Conservation (phyloP, 2,329 filamentous ascomycete species). For the Biscogniauxia sp. region DNA sequence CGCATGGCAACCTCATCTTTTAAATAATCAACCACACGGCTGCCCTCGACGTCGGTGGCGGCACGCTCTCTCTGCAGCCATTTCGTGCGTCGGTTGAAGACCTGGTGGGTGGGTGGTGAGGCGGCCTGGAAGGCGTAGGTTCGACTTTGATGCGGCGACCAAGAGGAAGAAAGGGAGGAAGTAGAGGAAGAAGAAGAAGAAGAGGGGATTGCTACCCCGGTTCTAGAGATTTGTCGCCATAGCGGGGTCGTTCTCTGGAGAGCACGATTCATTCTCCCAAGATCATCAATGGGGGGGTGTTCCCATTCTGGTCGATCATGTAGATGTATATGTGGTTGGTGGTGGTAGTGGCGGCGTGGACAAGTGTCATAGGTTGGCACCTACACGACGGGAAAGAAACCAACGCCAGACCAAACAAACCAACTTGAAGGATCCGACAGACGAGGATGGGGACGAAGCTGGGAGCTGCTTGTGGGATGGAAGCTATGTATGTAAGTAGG, state of each 20-base stretch:
- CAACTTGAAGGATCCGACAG: too few relatives aligned
- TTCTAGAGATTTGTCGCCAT: slow-evolving; percentile 13
- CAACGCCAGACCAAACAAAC: too few relatives aligned
- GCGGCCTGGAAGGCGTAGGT: slow-evolving; percentile 76
- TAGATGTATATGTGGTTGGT: background rate
- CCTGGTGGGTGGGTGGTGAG: slow-evolving; percentile 75
- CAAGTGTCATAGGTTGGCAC: background rate
- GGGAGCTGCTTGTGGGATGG: too few relatives aligned
- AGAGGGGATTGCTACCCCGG: background rate
- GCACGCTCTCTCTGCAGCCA: slow-evolving; percentile 89
- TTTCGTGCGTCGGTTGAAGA: slow-evolving; percentile 88
- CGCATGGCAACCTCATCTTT: slow-evolving; percentile 87
- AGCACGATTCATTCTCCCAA: slow-evolving; percentile 29
- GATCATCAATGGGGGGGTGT: slow-evolving; percentile 15
- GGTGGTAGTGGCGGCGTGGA: too few relatives aligned
- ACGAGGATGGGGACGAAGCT: too few relatives aligned
- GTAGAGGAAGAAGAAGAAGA: background rate
- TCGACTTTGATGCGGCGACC: slow-evolving; percentile 34
- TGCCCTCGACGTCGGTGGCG: slow-evolving; percentile 65
- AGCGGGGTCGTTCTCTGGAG: slow-evolving; percentile 20
- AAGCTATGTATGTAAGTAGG: too few relatives aligned
- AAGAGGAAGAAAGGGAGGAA: background rate
- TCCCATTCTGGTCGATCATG: slow-evolving; percentile 25
- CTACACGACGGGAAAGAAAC: background rate
- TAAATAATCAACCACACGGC: slow-evolving; percentile 84